These are phyloP conservation scores for Pythium plurisporium DNA, from an alignment of 352 stramenopile species.

Conservation along the genomic window DNA sequence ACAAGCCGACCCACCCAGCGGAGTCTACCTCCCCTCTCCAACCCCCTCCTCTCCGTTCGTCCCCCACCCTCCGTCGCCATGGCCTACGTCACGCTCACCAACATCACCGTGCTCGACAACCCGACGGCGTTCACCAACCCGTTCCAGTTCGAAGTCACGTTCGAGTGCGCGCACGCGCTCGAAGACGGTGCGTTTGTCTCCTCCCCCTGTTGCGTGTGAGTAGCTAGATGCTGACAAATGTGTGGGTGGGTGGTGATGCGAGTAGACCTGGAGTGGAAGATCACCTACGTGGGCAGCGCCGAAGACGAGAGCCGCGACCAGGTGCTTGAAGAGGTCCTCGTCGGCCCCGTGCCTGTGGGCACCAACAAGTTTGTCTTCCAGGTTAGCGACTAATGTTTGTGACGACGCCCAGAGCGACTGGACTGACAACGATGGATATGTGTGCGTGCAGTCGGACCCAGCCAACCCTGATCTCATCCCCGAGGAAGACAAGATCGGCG, in stretches of 20 bases:
- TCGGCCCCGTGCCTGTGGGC: constrained; percentile 96
- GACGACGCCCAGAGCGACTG: neutral
- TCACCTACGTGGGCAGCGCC: constrained; percentile 97
- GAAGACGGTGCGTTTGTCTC: constrained; percentile 75
- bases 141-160: constrained; percentile 99
- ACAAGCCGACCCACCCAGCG: no score
- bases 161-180: constrained; percentile 97
- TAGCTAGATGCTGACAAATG: neutral
- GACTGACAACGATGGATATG: neutral
- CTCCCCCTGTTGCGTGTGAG: neutral
- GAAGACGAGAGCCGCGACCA: constrained; percentile 96
- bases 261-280: constrained; percentile 99
- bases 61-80: constrained; percentile 25
- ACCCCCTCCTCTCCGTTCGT: no score
- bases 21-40: no score
- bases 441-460: constrained; percentile 78
- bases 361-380: constrained; percentile 99
- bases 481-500: constrained; percentile 96
- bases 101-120: constrained; percentile 98
- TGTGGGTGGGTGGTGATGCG: no score
- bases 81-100: constrained; percentile 88
- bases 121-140: constrained; percentile 96
- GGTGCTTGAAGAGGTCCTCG: constrained; percentile 97
- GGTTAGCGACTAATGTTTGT: constrained; percentile 20
- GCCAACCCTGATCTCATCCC: constrained; percentile 91